Evolutionary conservation across 805 yeast species (phyloP).

Genomic region (Candida schatavii): DNA sequence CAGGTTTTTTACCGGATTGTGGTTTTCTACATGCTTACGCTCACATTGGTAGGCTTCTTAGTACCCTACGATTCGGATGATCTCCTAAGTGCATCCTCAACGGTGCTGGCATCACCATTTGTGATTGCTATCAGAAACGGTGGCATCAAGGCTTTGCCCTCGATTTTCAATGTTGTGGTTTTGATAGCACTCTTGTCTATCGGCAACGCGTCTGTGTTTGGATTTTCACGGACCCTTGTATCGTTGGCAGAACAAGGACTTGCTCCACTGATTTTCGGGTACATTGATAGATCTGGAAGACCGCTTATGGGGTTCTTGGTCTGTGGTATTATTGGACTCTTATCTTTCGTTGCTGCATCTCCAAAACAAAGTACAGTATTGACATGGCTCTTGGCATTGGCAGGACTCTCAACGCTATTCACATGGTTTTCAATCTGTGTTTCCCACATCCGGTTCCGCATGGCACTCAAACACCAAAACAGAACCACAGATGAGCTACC

Average conservation of each 20-base stretch:
- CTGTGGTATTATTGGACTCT: conserved; percentile 33
- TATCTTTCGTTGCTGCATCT: conserved; percentile 41
- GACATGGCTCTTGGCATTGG: conserved; percentile 32
- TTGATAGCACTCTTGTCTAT: conserved; percentile 40
- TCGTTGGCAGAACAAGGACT: conserved; percentile 40
- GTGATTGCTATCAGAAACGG: conserved; percentile 32
- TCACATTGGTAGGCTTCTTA: conserved; percentile 47
- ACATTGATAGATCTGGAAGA: conserved; percentile 39
- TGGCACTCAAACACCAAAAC: conserved; percentile 34
- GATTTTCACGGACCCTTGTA: conserved; percentile 40
- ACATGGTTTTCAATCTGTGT: conserved; percentile 34
- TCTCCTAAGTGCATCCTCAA: conserved; percentile 22
- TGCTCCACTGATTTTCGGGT: conserved; percentile 33
- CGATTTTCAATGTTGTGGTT: conserved; percentile 39
- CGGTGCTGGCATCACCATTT: conserved; percentile 28
- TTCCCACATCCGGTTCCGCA: conserved; percentile 33
- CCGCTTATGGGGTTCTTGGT: conserved; percentile 37
- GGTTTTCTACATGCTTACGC: conserved; percentile 43
- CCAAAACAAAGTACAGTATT: conserved; percentile 35
- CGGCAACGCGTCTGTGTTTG: conserved; percentile 44
- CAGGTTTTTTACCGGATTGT: conserved; percentile 43
- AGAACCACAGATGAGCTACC: conserved; percentile 49
- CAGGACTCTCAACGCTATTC: conserved; percentile 35
- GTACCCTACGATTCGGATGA: conserved; percentile 46
- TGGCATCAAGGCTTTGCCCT: conserved; percentile 36